These are phyloP conservation scores for Perilla frutescens DNA, from an alignment of 257 asterid species.

Conservation along the genomic window DNA sequence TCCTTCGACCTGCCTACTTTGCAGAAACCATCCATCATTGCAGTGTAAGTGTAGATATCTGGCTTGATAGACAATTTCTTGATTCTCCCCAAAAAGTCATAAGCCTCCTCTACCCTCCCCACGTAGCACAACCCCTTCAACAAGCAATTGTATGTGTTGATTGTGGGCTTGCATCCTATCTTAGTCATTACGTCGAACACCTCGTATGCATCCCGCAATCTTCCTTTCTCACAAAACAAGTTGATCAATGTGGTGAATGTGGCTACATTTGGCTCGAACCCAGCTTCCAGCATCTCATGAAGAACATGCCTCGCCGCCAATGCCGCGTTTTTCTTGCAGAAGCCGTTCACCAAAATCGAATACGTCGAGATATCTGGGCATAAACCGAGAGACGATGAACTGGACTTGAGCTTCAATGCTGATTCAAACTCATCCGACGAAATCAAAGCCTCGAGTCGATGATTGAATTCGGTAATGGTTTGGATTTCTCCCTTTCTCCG, in stretches of 20 bases:
- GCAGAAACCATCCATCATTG: conserved; percentile 82
- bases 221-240: conserved; percentile 60
- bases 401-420: conserved; percentile 51
- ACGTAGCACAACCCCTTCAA: conserved; percentile 81
- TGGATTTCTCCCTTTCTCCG: conserved; percentile 41
- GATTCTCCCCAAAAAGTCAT: conserved; percentile 47
- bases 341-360: conserved; percentile 49
- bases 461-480: conserved; percentile 47
- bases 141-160: conserved; percentile 75
- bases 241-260: conserved; percentile 67
- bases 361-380: conserved; percentile 49
- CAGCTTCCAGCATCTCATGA: conserved; percentile 50
- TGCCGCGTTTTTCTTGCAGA: conserved; percentile 60
- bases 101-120: conserved; percentile 83
- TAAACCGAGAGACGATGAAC: conserved; percentile 42
- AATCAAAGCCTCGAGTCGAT: conserved; percentile 46
- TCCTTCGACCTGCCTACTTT: conserved; percentile 80
- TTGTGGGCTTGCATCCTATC: conserved; percentile 69
- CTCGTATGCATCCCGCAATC: conserved; percentile 54
- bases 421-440: conserved; percentile 55
- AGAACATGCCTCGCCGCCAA: conserved; percentile 48
- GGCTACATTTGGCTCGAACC: conserved; percentile 60
- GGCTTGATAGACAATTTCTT: conserved; percentile 54
- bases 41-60: conserved; percentile 72
- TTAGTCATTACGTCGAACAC: conserved; percentile 65